Percentiles rank a stretch among this genome's conserved stretches.
Conservation (phyloP, 2,329 filamentous ascomycete genomes). For the Fusarium liriodendri region DNA sequence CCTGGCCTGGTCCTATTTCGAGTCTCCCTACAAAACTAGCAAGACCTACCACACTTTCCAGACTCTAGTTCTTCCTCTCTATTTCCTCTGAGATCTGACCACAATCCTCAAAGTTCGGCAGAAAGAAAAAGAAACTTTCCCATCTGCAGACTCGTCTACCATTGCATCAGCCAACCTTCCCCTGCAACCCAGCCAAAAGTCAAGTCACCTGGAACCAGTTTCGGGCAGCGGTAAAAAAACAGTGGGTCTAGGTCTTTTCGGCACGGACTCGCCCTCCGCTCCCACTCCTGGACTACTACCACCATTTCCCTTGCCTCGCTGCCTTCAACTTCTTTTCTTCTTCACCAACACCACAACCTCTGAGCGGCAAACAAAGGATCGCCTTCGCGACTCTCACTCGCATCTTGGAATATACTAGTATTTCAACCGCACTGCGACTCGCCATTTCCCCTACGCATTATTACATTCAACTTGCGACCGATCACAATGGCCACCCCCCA, state of each 20-base stretch:
- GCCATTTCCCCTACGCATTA: constrained; percentile 13
- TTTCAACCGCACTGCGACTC: constrained; percentile 19
- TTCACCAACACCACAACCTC: constrained; percentile 21
- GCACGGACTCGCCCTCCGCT: constrained; percentile 22
- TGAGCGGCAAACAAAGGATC: constrained; percentile 16
- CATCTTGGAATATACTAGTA: constrained; percentile 24
- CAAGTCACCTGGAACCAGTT: constrained; percentile 3
- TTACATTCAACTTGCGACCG: constrained; percentile 22
- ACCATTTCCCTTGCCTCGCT: constrained; percentile 3
- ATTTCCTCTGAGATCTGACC: not conserved
- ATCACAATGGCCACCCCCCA: constrained; percentile 67
- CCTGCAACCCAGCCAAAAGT: constrained; percentile 6
- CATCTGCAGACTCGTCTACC: not conserved
- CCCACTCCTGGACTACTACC: constrained; percentile 18
- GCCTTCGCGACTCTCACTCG: constrained; percentile 1
- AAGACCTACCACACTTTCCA: not conserved
- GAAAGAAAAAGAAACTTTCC: not conserved
- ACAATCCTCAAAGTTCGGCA: not conserved
- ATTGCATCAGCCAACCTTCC: constrained; percentile 1
- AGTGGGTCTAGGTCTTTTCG: constrained; percentile 24
- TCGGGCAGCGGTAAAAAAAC: not conserved
- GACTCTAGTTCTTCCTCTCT: constrained; percentile 3
- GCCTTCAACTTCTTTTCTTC: constrained; percentile 20
- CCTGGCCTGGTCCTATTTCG: not conserved
- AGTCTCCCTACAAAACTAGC: constrained; percentile 34